phyloP scores from a whole-genome alignment of 2,329 filamentous ascomycete genomes.

The Aureobasidium sp. region DNA sequence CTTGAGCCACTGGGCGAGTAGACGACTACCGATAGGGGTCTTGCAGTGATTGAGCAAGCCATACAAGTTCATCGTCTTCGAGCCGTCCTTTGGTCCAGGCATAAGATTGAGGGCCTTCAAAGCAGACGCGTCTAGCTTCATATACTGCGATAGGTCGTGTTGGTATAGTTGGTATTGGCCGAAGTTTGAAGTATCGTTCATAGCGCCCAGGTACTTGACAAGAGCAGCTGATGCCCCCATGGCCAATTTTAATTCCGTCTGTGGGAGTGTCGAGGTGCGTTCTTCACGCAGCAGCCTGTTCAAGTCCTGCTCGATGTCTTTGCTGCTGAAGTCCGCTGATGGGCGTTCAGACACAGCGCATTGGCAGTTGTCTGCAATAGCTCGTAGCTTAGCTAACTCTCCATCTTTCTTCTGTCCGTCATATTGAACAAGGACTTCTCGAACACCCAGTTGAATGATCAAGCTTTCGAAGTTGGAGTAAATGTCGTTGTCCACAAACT shows the following conservation, averaged over 20 bases:
- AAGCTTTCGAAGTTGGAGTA: constrained; percentile 98
- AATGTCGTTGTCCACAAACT: constrained; percentile 97
- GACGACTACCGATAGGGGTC: constrained; percentile 80
- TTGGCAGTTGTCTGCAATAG: constrained; percentile 87
- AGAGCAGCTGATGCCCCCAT: constrained; percentile 92
- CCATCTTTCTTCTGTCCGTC: constrained; percentile 77
- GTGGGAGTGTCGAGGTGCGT: constrained; percentile 66
- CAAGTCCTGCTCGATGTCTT: constrained; percentile 93
- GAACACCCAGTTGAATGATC: constrained; percentile 90
- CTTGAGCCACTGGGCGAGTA: constrained; percentile 94
- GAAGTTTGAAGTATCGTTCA: constrained; percentile 90
- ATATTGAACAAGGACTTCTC: constrained; percentile 79
- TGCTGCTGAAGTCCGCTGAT: constrained; percentile 68
- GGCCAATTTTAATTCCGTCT: constrained; percentile 87
- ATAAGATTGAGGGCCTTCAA: constrained; percentile 93
- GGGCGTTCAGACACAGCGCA: constrained; percentile 80
- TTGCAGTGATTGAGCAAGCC: constrained; percentile 96
- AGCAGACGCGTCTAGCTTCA: constrained; percentile 95
- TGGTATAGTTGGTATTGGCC: constrained; percentile 97
- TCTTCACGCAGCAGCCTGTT: constrained; percentile 83
- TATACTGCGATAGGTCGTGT: constrained; percentile 92
- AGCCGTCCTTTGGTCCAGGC: constrained; percentile 86
- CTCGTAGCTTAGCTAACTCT: constrained; percentile 76
- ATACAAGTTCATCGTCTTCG: constrained; percentile 96
- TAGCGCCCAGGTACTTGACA: constrained; percentile 86